These are phyloP conservation scores for Thelonectria olida DNA, from an alignment of 2,329 filamentous ascomycete species.

Conservation along the genomic window DNA sequence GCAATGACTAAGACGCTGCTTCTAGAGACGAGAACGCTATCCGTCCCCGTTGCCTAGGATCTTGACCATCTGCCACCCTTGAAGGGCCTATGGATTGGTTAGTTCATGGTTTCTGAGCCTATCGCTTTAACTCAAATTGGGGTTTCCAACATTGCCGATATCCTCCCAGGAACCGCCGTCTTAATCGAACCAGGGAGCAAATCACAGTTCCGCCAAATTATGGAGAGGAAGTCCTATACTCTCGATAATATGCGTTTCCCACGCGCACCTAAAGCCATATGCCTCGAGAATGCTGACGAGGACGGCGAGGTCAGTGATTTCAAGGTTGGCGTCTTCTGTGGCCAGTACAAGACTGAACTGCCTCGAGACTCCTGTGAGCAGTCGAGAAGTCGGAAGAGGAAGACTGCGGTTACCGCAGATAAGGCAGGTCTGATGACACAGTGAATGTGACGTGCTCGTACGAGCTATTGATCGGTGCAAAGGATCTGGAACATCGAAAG, in stretches of 20 bases:
- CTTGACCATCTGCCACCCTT: slow-evolving; percentile 70
- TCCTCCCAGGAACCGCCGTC: slow-evolving; percentile 84
- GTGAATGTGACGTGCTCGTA: not conserved
- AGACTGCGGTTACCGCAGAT: not conserved
- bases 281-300: slow-evolving; percentile 72
- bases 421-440: slow-evolving; percentile 29
- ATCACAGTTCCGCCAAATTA: slow-evolving; percentile 81
- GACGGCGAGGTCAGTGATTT: slow-evolving; percentile 67
- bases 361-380: slow-evolving; percentile 81
- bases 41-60: slow-evolving; percentile 82
- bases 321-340: slow-evolving; percentile 90
- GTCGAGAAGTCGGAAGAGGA: slow-evolving; percentile 62
- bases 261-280: slow-evolving; percentile 65
- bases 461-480: not conserved
- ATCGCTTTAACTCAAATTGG: slow-evolving; percentile 85
- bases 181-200: slow-evolving; percentile 81
- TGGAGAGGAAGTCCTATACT: slow-evolving; percentile 73
- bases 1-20: slow-evolving; percentile 64
- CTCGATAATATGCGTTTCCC: slow-evolving; percentile 64
- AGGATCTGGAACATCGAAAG: slow-evolving; percentile 6
- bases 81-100: slow-evolving; percentile 77
- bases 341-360: slow-evolving; percentile 83
- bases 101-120: slow-evolving; percentile 91
- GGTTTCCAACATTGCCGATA: slow-evolving; percentile 79
- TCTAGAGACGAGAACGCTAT: slow-evolving; percentile 67